Evolutionary conservation across 2,329 filamentous ascomycete genomes (phyloP).

Genomic region (Simplicillium sp.): DNA sequence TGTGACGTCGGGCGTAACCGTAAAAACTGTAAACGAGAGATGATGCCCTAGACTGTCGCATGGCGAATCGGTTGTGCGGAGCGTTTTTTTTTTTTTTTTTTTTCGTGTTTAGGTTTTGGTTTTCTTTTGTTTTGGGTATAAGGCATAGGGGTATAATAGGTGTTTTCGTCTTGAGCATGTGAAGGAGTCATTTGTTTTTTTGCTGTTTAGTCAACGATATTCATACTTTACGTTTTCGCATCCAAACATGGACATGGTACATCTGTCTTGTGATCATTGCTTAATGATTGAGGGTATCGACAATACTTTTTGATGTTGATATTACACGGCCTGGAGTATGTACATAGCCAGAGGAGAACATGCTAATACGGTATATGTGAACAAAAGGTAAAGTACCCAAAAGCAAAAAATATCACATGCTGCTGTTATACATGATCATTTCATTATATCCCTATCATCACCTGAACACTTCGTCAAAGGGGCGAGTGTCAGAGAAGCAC

Average conservation of each 20-base stretch:
- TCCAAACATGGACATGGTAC: not conserved
- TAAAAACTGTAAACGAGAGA: constrained; percentile 17
- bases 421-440: too few species aligned
- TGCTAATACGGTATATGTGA: not conserved
- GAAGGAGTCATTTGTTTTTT: constrained; percentile 16
- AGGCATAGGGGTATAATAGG: constrained; percentile 3
- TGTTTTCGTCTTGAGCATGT: constrained; percentile 16
- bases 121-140: constrained; percentile 4
- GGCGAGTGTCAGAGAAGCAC: constrained; percentile 86
- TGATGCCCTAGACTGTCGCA: too few species aligned
- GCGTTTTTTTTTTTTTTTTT: constrained; percentile 1
- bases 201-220: constrained; percentile 4
- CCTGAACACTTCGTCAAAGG: constrained; percentile 94
- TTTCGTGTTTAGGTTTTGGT: too few species aligned
- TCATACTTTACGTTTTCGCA: not conserved
- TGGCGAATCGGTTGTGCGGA: not conserved
- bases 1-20: too few species aligned
- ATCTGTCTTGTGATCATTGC: not conserved
- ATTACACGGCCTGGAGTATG: constrained; percentile 4
- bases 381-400: too few species aligned
- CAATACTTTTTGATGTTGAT: not conserved
- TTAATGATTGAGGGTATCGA: too few species aligned
- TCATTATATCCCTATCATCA: constrained; percentile 21
- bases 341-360: not conserved
- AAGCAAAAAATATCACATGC: too few species aligned